These are phyloP conservation scores for Colletotrichum agaves DNA, from an alignment of 2,329 filamentous ascomycete species.

Conservation along the genomic window DNA sequence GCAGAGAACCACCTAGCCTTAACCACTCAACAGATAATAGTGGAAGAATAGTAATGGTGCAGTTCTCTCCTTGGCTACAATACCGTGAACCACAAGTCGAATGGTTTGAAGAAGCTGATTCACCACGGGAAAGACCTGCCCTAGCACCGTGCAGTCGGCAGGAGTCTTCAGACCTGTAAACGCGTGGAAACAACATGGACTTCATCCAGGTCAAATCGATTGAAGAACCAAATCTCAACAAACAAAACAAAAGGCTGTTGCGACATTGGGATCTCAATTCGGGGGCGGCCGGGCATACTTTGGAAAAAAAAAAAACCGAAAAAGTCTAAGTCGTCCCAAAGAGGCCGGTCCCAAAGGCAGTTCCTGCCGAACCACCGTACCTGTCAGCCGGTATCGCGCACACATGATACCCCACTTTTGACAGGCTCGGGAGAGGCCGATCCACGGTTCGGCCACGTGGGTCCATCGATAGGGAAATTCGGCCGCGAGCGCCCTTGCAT, in stretches of 20 bases:
- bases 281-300: neutral
- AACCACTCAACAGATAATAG: no score
- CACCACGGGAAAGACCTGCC: no score
- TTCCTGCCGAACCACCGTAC: slow-evolving; percentile 10
- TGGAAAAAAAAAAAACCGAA: neutral
- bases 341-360: neutral
- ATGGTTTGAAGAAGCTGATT: no score
- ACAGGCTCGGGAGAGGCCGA: slow-evolving; percentile 19
- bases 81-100: no score
- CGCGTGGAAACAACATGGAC: neutral
- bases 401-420: slow-evolving; percentile 14
- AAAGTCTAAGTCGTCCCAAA: neutral
- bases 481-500: neutral
- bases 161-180: no score
- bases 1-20: no score
- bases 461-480: slow-evolving; percentile 11
- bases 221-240: neutral
- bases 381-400: slow-evolving; percentile 13
- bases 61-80: no score
- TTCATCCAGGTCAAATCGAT: neutral
- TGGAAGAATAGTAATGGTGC: no score
- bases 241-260: neutral
- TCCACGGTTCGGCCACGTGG: slow-evolving; percentile 22
- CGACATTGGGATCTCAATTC: neutral
- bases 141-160: no score